Evolutionary conservation across 1,284 basidiomycete genomes (phyloP).

Genomic region (Ustanciosporium gigantosporum): DNA sequence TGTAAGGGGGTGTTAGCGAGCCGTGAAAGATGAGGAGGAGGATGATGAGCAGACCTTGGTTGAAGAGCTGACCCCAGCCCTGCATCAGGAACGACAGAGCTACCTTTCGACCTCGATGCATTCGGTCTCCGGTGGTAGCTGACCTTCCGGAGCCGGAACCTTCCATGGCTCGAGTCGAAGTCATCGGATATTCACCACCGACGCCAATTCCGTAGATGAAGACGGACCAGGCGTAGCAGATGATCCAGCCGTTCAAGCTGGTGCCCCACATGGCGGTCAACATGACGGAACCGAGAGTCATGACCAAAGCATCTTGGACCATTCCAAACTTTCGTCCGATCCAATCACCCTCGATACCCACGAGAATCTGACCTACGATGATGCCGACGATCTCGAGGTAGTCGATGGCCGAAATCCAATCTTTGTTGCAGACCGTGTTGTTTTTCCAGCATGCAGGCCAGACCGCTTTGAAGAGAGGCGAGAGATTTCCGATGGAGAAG

Average conservation of each 20-base stretch:
- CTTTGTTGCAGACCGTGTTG: slow-evolving; percentile 62
- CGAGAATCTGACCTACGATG: slow-evolving; percentile 66
- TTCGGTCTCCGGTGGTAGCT: slow-evolving; percentile 64
- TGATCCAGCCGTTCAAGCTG: slow-evolving; percentile 66
- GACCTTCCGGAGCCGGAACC: slow-evolving; percentile 61
- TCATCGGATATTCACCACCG: slow-evolving; percentile 67
- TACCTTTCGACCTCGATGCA: slow-evolving; percentile 67
- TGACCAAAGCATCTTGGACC: slow-evolving; percentile 62
- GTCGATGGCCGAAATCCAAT: slow-evolving; percentile 64
- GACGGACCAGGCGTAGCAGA: slow-evolving; percentile 64
- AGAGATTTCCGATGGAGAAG: slow-evolving; percentile 65
- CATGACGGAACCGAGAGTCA: slow-evolving; percentile 65
- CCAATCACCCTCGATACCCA: slow-evolving; percentile 68
- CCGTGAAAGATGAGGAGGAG: slow-evolving; percentile 66
- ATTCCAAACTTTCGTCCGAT: slow-evolving; percentile 66
- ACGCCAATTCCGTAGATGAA: slow-evolving; percentile 65
- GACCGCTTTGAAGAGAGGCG: slow-evolving; percentile 64
- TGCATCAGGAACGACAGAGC: slow-evolving; percentile 67
- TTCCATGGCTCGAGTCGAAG: slow-evolving; percentile 66
- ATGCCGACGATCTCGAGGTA: slow-evolving; percentile 66
- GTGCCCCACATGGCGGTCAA: slow-evolving; percentile 66
- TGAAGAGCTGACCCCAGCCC: slow-evolving; percentile 66
- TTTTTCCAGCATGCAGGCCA: slow-evolving; percentile 66
- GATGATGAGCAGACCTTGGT: slow-evolving; percentile 65
- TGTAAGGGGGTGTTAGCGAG: slow-evolving; percentile 62